Evolutionary conservation across 106 monocot species (phyloP).

Genomic region (Amphibolis antarctica): DNA sequence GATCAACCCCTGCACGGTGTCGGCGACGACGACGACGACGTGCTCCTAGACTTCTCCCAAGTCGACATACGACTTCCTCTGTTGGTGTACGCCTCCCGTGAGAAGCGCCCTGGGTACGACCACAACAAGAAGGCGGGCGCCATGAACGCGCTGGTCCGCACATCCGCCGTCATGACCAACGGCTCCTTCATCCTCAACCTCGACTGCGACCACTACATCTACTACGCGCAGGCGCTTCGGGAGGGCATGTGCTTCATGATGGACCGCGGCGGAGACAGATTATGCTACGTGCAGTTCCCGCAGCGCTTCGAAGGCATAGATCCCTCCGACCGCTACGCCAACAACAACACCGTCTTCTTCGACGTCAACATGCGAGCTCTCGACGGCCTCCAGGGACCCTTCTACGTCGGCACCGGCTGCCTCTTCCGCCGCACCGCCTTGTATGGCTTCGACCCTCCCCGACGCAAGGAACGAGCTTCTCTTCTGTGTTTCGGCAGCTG

Average conservation of each 20-base stretch:
- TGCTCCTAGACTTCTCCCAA: slow-evolving; percentile 36
- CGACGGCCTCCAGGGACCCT: slow-evolving; percentile 77
- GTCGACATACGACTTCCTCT: slow-evolving; percentile 71
- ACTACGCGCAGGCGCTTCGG: slow-evolving; percentile 74
- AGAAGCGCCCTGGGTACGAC: slow-evolving; percentile 88
- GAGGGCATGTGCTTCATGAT: slow-evolving; percentile 97
- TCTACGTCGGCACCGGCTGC: slow-evolving; percentile 92
- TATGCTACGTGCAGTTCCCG: slow-evolving; percentile 77
- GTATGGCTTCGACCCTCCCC: slow-evolving; percentile 86
- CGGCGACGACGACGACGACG: slow-evolving; percentile 22
- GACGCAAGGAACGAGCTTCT: slow-evolving; percentile 24
- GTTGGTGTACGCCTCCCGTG: slow-evolving; percentile 83
- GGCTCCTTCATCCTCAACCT: slow-evolving; percentile 94
- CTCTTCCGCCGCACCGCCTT: slow-evolving; percentile 82
- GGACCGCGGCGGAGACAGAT: slow-evolving; percentile 77
- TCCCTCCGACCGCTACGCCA: slow-evolving; percentile 76
- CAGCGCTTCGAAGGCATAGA: slow-evolving; percentile 82
- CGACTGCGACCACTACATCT: slow-evolving; percentile 89
- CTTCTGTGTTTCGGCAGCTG: slow-evolving; percentile 38
- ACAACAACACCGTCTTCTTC: slow-evolving; percentile 79
- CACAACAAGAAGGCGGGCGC: slow-evolving; percentile 99
- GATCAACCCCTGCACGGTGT: slow-evolving; percentile 51
- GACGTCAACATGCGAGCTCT: slow-evolving; percentile 86
- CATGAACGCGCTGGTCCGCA: slow-evolving; percentile 85
- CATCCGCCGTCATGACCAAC: slow-evolving; percentile 85